These are phyloP conservation scores for Pharnaceum exiguum DNA, from an alignment of 148 eudicot genomes.

Conservation along the genomic window DNA sequence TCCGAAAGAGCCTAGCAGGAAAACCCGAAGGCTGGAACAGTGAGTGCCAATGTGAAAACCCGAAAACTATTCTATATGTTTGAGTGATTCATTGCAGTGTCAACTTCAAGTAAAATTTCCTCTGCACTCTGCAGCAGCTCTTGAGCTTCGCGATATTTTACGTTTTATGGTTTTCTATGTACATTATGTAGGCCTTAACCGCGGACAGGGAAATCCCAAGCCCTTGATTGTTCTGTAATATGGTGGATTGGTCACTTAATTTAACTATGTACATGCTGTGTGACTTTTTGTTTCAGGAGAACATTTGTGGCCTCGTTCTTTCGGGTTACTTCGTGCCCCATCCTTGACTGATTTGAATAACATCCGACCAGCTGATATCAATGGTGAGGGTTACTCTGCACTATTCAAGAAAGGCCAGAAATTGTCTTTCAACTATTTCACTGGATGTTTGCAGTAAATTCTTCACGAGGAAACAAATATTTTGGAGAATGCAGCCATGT, in stretches of 20 bases:
- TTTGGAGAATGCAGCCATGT: conserved; percentile 50
- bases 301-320: conserved; percentile 60
- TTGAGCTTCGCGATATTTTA: too few species aligned
- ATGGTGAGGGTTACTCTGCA: conserved; percentile 29
- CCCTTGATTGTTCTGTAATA: too few species aligned
- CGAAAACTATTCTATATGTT: too few species aligned
- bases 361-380: conserved; percentile 56
- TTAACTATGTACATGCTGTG: background rate
- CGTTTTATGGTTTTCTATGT: too few species aligned
- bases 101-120: too few species aligned
- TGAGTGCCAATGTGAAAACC: conserved; percentile 18
- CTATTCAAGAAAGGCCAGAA: background rate
- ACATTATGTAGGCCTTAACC: too few species aligned
- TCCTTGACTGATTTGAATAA: conserved; percentile 52
- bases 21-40: conserved; percentile 61
- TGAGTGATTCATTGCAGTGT: too few species aligned
- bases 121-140: too few species aligned
- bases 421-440: background rate
- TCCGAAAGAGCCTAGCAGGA: conserved; percentile 44
- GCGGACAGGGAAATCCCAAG: too few species aligned
- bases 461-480: conserved; percentile 54
- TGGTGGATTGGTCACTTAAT: background rate
- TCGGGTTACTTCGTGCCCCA: conserved; percentile 35
- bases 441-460: conserved; percentile 37
- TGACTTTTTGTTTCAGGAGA: conserved; percentile 30